Evolutionary conservation across 1,284 basidiomycete genomes (phyloP), one percentile per base, ranked within the genome.

Genomic region (Pseudozyma flocculosa): DNA sequence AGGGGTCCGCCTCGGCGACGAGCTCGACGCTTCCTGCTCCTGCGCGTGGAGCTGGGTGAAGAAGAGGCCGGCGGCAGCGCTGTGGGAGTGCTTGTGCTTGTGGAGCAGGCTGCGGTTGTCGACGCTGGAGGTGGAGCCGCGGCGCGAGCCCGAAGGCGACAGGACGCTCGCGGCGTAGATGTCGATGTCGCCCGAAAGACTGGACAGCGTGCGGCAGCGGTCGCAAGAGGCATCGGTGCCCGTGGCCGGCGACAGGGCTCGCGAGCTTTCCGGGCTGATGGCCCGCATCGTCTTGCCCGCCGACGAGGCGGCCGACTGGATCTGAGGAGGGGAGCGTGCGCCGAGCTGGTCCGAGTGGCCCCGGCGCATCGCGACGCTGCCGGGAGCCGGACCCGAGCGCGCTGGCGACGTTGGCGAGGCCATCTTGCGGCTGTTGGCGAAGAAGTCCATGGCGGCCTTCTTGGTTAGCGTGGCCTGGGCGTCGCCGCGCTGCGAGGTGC

Each of bases 51-150:
- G 50, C 40, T 65, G 62, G 2, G 62, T 65, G 46, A 65, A 65
- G 52, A 50, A 57, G 43, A 69, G 59, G 14, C 63, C 60, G 21
- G 63, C 67, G 26, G 54, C 53, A 14, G 67, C 67, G 43, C 63
- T 66, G 57, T 69, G 67, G 38, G 67, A 66, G 51, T 69, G 67
- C 53, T 63, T 59, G 56, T 69, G 67, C 38, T 50, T 44, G 38
- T 64, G 61, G 56, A 45, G 60, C 50, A 60, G 52, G 47, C 56
- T 55, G 43, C 61, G 61, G 48, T 54, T 54, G 30, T 54, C 50
- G 43, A 54, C 54, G 21, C 58, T 48, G 3, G 61, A 60, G 10
- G 50, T 42, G 1, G 61, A 64, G 18, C 23, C 36, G 15, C 56
- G 50, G 4, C 57, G 61, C 34, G 61, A 57, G 36, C 47, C 43